phyloP scores from a whole-genome alignment of 169 alveolate species.

The Babesia bovis region DNA sequence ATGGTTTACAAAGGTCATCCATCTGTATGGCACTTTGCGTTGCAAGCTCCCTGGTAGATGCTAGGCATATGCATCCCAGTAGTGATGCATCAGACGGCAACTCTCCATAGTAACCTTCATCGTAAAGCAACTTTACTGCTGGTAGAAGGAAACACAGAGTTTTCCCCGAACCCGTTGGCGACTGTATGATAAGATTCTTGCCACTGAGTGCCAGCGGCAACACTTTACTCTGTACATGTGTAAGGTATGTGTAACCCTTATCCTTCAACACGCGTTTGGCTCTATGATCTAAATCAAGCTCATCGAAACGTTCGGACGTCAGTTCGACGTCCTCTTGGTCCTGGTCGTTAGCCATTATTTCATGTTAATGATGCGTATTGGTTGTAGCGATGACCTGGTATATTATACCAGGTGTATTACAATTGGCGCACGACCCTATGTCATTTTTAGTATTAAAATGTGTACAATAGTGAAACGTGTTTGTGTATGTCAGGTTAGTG shows the following conservation, averaged over 20 bases:
- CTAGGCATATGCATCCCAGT: constrained; percentile 73
- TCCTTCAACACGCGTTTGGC: constrained; percentile 75
- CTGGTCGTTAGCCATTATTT: not conserved
- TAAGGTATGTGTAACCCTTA: constrained; percentile 78
- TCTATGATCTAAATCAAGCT: constrained; percentile 44
- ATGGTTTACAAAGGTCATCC: constrained; percentile 68
- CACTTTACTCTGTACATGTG: constrained; percentile 85
- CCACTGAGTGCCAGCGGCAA: constrained; percentile 90
- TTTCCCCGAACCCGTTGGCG: constrained; percentile 92
- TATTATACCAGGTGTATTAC: not conserved
- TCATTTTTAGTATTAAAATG: not conserved
- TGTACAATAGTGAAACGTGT: no score
- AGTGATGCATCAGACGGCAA: constrained; percentile 65
- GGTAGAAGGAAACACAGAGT: constrained; percentile 89
- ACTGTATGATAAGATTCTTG: constrained; percentile 82
- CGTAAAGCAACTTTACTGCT: constrained; percentile 55
- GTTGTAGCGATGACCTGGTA: no score
- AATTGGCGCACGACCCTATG: not conserved
- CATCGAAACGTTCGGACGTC: constrained; percentile 58
- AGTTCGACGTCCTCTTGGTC: constrained; percentile 60
- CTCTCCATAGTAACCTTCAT: constrained; percentile 64
- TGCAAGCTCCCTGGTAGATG: constrained; percentile 79
- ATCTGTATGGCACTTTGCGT: constrained; percentile 77
- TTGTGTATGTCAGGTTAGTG: no score
- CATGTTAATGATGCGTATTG: no score